Percentiles rank a stretch among this genome's conserved stretches.
These are phyloP conservation scores for Colletotrichum siamense DNA, from an alignment of 2,329 filamentous ascomycete species.

Conservation along the genomic window DNA sequence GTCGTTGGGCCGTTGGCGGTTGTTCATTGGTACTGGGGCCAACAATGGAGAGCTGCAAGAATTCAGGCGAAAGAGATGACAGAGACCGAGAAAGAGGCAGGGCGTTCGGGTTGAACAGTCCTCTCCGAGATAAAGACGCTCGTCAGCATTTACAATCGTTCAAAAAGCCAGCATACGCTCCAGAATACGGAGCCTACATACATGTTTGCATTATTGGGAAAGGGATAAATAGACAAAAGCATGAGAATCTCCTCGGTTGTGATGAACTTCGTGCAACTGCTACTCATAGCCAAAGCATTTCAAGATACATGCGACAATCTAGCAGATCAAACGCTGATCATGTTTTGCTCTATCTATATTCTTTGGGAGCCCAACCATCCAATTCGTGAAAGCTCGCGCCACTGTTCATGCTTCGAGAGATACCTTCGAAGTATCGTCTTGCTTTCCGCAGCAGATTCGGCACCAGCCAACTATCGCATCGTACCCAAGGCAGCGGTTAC, in stretches of 20 bases:
- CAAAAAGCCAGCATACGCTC: background rate
- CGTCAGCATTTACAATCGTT: background rate
- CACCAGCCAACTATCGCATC: background rate
- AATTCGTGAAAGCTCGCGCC: background rate
- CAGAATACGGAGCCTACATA: background rate
- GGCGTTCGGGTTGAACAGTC: background rate
- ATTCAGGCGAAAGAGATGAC: background rate
- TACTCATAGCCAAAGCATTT: background rate
- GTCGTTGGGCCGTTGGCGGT: conserved; percentile 6
- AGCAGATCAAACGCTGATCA: background rate
- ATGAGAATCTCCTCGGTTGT: background rate
- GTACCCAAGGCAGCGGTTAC: background rate
- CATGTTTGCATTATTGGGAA: background rate
- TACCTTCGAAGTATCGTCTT: background rate
- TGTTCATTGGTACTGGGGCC: conserved; percentile 13
- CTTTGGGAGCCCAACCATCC: background rate
- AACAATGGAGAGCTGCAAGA: conserved; percentile 8
- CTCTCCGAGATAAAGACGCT: background rate
- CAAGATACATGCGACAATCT: background rate
- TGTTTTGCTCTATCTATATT: background rate
- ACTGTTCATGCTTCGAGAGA: background rate
- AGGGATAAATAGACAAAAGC: background rate
- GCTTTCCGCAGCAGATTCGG: background rate
- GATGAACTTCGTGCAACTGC: background rate
- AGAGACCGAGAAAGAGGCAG: background rate